These are phyloP conservation scores for Populus nigra DNA, from an alignment of 345 rosid genomes.

Conservation along the genomic window DNA sequence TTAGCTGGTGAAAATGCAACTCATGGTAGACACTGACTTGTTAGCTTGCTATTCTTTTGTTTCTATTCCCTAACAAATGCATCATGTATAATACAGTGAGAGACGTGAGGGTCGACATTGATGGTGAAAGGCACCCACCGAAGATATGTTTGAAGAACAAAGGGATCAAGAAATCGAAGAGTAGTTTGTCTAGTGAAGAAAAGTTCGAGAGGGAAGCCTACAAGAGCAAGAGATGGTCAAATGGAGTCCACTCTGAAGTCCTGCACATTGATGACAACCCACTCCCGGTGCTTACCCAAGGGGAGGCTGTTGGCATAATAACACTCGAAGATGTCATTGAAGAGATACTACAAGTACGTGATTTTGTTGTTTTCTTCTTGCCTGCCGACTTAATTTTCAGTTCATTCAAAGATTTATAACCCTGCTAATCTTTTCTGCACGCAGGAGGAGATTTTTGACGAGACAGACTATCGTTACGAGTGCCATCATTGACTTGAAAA, in stretches of 20 bases:
- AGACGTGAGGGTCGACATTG: constrained; percentile 60
- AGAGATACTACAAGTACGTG: constrained; percentile 69
- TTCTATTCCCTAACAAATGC: neutral
- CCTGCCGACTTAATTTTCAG: too few species aligned
- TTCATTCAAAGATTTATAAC: neutral
- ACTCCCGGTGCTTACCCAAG: constrained; percentile 57
- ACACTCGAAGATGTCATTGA: constrained; percentile 96
- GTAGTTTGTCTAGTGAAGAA: constrained; percentile 43
- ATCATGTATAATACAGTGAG: constrained; percentile 18
- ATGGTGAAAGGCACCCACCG: constrained; percentile 42
- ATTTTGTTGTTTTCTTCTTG: neutral
- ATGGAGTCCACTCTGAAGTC: constrained; percentile 65
- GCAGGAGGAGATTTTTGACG: constrained; percentile 89
- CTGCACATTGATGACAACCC: constrained; percentile 55
- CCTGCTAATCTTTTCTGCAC: neutral
- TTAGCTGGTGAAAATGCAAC: constrained; percentile 13
- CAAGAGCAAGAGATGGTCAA: constrained; percentile 67
- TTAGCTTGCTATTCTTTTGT: too few species aligned
- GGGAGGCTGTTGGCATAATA: constrained; percentile 77
- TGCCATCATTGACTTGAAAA: neutral
- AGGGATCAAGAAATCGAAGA: constrained; percentile 66
- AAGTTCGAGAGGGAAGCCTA: constrained; percentile 31
- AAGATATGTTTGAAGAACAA: constrained; percentile 52
- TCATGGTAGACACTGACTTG: neutral
- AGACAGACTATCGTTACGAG: constrained; percentile 60